Evolutionary conservation across 306 rosid genomes (phyloP), one percentile per base, ranked within the genome.

Genomic region (Hippophae tibetana): DNA sequence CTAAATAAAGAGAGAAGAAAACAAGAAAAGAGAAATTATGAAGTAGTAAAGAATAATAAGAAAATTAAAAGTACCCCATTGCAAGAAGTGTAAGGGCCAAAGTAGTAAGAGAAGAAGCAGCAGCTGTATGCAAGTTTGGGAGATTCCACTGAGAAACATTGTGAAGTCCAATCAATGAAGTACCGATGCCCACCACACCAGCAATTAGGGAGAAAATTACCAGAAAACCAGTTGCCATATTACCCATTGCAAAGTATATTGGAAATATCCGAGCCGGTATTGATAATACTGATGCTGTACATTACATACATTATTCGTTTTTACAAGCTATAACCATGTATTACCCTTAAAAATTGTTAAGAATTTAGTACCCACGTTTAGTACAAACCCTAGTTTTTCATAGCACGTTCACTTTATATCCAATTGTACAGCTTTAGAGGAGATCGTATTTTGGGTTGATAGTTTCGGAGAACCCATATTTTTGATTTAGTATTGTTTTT

Each of bases 211-310:
- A 65, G 61, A 92, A 79, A 13, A 83, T 59, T 41, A 92, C 65
- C 59, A 88, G 81, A 67, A 76, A 69, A 40, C 99, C 99, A 0
- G 99, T 88, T 45, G 95, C 84, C 87, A 76, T 67, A 65, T 85
- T 92, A 43, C 99, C 99, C 6, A 88, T 58, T n/a, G 96, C 90
- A 54, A 85, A 76, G 78, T 73, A 92, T 57, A 92, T 80, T 6
- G 96, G 99, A 69, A 92, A 92, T 66, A 92, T 64, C 10, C 55
- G 80, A 13, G 84, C 87, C 0, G 95, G 95, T 58, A 56, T 42
- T 5, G 87, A 50, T 67, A 85, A 60, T 50, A 69, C 75, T 40
- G 92, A 79, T 50, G 95, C 99, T 92, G 81, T 50, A 53, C 60
- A 8, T 43, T 65, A 40, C 61, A 52, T 6, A 9, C 47, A 54